Base-by-base conservation (phyloP, 1,139 yeast species). In the Yamadazyma friedrichii region DNA sequence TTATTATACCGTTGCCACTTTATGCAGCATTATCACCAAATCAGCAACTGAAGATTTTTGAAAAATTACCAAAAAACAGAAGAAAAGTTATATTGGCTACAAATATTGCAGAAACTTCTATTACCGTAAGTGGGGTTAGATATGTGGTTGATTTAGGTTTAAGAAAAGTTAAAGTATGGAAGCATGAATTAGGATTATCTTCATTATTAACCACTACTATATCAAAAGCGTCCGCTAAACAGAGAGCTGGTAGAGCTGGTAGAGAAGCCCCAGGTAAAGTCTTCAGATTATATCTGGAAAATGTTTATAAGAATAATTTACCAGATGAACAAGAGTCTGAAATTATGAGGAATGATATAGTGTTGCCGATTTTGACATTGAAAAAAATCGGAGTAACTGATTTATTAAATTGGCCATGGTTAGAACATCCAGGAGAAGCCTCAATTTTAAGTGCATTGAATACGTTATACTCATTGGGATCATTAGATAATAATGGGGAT, bases 201-300 rank as follows among this genome's bases (percentile, higher is more conserved):
- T 87, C 98, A 0, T 76, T 93, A 56, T 68, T 91, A 38, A 89
- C 97, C 0, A 88, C 94, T 0, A 93, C 98, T 1, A 84, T 94
- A 15, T 89, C 98, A 0, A 89, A 87, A 56, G 95, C 98, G 0
- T 86, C 96, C 32, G 98, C 98, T 0, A 79, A 85, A 34, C 99
- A 93, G 67, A 75, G 99, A 64, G 84, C 94, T 43, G 99, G 99
- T 61, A 87, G 99, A 74, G 98, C 98, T 22, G 99, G 99, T 51
- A 88, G 99, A 79, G 98, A 93, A 66, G 80, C 86, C 33, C 60
- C 63, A 3, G 99, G 99, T 39, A 93, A 91, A 60, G 89, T 95
- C 31, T 93, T 76, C 61, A 70, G 98, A 45, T 65, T 93, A 30
- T 94, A 85, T 59, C 82, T 86, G 42, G 98, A 91, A 54, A 59